A percentile compares a stretch with the other conserved stretches of the same genome.
phyloP scores from a whole-genome alignment of 345 rosid species.

The Pugionium dolabratum region DNA sequence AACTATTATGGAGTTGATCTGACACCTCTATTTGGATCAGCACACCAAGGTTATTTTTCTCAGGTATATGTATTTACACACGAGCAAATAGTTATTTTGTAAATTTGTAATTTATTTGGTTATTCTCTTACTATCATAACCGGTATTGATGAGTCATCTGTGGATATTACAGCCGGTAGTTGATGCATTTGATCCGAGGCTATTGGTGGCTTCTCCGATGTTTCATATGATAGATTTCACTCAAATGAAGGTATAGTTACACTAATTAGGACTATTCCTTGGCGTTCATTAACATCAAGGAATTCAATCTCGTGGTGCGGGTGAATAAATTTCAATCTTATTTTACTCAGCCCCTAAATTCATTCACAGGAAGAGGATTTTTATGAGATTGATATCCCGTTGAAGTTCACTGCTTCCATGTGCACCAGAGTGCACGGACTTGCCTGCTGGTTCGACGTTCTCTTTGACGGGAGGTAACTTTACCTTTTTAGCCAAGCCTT shows the following conservation, averaged over 20 bases:
- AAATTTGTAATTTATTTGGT: neutral
- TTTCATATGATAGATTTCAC: slow-evolving; percentile 72
- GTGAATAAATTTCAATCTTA: slow-evolving; percentile 6
- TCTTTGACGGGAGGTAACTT: slow-evolving; percentile 82
- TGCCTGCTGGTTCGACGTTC: slow-evolving; percentile 98
- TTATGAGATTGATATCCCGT: slow-evolving; percentile 86
- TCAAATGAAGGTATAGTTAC: slow-evolving; percentile 64
- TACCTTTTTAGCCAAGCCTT: neutral
- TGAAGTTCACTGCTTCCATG: slow-evolving; percentile 75
- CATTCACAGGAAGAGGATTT: slow-evolving; percentile 77
- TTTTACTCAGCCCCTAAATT: slow-evolving; percentile 10
- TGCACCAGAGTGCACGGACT: slow-evolving; percentile 94
- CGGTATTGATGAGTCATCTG: slow-evolving; percentile 26
- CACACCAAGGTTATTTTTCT: slow-evolving; percentile 91
- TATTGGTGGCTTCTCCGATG: slow-evolving; percentile 78
- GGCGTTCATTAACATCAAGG: slow-evolving; percentile 1
- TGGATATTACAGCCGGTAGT: slow-evolving; percentile 77
- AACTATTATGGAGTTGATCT: slow-evolving; percentile 90
- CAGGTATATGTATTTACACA: slow-evolving; percentile 56
- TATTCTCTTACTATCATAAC: slow-evolving; percentile 7
- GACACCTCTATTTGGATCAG: slow-evolving; percentile 76
- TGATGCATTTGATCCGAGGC: slow-evolving; percentile 98
- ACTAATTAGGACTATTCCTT: slow-evolving; percentile 4
- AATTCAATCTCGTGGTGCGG: neutral
- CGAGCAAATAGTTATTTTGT: slow-evolving; percentile 11